Evolutionary conservation across 2,329 filamentous ascomycete species (phyloP).

Genomic region (Talaromyces rugulosus): DNA sequence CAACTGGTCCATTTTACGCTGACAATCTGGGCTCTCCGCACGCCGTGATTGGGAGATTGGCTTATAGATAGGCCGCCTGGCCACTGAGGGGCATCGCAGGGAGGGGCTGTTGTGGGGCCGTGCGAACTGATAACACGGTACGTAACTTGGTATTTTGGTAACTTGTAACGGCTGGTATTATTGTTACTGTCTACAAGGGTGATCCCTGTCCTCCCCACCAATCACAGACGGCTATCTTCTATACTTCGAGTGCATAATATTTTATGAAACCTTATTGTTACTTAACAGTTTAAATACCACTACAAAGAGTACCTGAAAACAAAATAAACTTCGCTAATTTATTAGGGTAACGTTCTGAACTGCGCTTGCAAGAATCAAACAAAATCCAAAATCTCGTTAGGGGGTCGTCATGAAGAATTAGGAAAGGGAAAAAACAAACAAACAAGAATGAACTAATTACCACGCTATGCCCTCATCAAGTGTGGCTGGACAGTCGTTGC

Average conservation of each 20-base stretch:
- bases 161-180: neutral
- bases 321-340: neutral
- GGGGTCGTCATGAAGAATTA: neutral
- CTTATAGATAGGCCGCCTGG: neutral
- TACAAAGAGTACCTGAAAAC: neutral
- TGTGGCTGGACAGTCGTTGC: slow-evolving; percentile 14
- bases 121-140: neutral
- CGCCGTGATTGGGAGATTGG: neutral
- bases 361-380: neutral
- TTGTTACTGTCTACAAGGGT: neutral
- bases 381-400: neutral
- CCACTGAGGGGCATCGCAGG: neutral
- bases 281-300: neutral
- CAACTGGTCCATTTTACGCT: neutral
- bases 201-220: neutral
- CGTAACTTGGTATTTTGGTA: neutral
- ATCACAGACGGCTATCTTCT: neutral
- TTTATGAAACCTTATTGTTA: neutral
- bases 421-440: neutral
- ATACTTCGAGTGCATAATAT: neutral
- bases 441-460: neutral
- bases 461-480: slow-evolving; percentile 6
- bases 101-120: neutral
- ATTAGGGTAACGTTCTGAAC: neutral
- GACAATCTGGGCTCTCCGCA: neutral